Percentiles rank a stretch among this genome's conserved stretches.
Conservation (phyloP, 495 filamentous ascomycete genomes). For the Hapsidospora chrysogenum region DNA sequence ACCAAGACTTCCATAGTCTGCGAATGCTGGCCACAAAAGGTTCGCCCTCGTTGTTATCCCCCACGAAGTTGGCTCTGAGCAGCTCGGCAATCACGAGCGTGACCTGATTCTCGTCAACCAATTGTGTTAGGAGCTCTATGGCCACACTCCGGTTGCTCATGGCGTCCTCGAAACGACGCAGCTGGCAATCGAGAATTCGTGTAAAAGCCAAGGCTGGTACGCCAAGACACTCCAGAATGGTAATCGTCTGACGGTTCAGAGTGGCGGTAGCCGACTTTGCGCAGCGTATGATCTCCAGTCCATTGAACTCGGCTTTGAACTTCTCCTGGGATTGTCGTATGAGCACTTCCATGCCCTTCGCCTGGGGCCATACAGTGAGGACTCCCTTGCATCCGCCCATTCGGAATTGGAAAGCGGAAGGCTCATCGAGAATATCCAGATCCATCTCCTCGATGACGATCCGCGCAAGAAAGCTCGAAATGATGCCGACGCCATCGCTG, state of each 20-base stretch:
- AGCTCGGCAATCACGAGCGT: slow-evolving; percentile 58
- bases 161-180: slow-evolving; percentile 46
- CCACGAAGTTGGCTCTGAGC: slow-evolving; percentile 67
- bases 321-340: slow-evolving; percentile 78
- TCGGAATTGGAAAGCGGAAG: slow-evolving; percentile 83
- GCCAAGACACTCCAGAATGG: slow-evolving; percentile 63
- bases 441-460: slow-evolving; percentile 50
- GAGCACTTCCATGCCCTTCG: slow-evolving; percentile 42
- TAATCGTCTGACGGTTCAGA: slow-evolving; percentile 80
- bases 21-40: slow-evolving; percentile 70
- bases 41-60: slow-evolving; percentile 33
- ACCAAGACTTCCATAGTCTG: slow-evolving; percentile 66
- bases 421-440: slow-evolving; percentile 28
- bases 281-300: slow-evolving; percentile 69
- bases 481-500: slow-evolving; percentile 88
- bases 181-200: slow-evolving; percentile 43
- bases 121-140: slow-evolving; percentile 45
- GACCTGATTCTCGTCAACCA: slow-evolving; percentile 74
- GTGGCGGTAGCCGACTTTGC: slow-evolving; percentile 58
- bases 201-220: slow-evolving; percentile 52
- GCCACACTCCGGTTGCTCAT: slow-evolving; percentile 49
- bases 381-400: slow-evolving; percentile 87
- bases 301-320: slow-evolving; percentile 53
- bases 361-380: slow-evolving; percentile 50
- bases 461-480: slow-evolving; percentile 59